Evolutionary conservation across 2,329 filamentous ascomycete genomes (phyloP).

Genomic region (Fusarium sp.): DNA sequence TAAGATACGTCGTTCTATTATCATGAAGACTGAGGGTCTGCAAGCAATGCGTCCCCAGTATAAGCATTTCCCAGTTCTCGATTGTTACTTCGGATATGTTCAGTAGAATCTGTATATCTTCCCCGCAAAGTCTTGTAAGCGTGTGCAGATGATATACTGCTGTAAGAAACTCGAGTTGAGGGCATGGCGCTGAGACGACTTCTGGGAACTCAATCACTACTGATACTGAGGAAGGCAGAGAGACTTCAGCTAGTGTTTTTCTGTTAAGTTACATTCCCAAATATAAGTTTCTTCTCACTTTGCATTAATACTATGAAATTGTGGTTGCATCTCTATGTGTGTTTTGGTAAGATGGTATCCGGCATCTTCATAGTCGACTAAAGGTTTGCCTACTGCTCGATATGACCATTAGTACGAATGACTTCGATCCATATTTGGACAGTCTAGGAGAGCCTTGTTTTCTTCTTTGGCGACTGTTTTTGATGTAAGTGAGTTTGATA

Average conservation of each 20-base stretch:
- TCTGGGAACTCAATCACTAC: neutral
- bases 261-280: rapidly evolving
- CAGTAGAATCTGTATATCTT: neutral
- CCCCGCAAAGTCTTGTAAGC: too few relatives aligned
- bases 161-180: neutral
- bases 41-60: neutral
- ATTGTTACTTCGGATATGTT: neutral
- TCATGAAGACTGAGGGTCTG: neutral
- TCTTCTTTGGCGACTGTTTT: neutral
- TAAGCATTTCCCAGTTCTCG: neutral
- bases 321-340: neutral
- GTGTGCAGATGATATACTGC: neutral
- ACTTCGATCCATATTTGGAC: neutral
- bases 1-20: neutral
- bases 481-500: neutral
- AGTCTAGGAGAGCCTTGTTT: neutral
- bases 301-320: neutral
- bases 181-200: neutral
- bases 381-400: neutral
- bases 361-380: neutral
- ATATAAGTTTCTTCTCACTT: neutral
- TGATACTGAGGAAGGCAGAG: neutral
- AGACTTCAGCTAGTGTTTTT: neutral
- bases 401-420: neutral
- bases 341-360: too few relatives aligned